These are phyloP conservation scores for Pseudogymnoascus pannorum DNA, from an alignment of 2,329 filamentous ascomycete species.

Conservation along the genomic window DNA sequence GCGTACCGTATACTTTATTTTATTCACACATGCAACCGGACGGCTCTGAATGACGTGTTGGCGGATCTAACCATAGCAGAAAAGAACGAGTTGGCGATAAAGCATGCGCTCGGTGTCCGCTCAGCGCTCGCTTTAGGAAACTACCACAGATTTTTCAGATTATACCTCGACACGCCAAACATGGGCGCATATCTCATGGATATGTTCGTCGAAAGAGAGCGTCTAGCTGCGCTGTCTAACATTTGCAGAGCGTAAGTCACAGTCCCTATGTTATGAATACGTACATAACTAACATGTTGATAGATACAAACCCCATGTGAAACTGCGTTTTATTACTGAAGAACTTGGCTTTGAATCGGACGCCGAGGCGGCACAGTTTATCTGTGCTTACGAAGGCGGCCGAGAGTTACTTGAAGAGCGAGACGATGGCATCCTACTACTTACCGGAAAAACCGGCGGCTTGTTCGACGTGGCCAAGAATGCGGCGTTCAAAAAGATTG, in stretches of 20 bases:
- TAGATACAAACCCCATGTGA: conserved; percentile 89
- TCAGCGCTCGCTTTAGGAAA: conserved; percentile 89
- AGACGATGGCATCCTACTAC: conserved; percentile 63
- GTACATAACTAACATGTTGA: conserved; percentile 38
- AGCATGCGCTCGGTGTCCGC: conserved; percentile 85
- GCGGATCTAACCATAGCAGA: conserved; percentile 98
- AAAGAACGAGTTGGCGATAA: conserved; percentile 75
- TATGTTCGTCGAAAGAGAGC: conserved; percentile 94
- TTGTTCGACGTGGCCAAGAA: conserved; percentile 68
- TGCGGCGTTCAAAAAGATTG: conserved; percentile 75
- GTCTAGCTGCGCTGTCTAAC: conserved; percentile 79
- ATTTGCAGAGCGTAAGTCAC: conserved; percentile 90
- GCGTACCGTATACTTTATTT: conserved; percentile 99
- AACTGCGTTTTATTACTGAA: conserved; percentile 85
- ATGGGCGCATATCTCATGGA: conserved; percentile 99
- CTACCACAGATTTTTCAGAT: conserved; percentile 95
- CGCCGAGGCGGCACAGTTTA: conserved; percentile 82
- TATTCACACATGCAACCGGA: conserved; percentile 97
- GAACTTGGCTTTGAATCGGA: conserved; percentile 95
- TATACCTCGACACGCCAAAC: conserved; percentile 88
- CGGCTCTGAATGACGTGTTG: conserved; percentile 94
- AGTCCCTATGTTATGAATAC: not conserved
- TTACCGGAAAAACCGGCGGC: conserved; percentile 63
- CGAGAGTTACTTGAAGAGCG: conserved; percentile 71
- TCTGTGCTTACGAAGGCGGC: conserved; percentile 66